A percentile compares a stretch with the other conserved stretches of the same genome.
Conservation (phyloP, 2,329 filamentous ascomycete species). For the Ophiostoma sp. region DNA sequence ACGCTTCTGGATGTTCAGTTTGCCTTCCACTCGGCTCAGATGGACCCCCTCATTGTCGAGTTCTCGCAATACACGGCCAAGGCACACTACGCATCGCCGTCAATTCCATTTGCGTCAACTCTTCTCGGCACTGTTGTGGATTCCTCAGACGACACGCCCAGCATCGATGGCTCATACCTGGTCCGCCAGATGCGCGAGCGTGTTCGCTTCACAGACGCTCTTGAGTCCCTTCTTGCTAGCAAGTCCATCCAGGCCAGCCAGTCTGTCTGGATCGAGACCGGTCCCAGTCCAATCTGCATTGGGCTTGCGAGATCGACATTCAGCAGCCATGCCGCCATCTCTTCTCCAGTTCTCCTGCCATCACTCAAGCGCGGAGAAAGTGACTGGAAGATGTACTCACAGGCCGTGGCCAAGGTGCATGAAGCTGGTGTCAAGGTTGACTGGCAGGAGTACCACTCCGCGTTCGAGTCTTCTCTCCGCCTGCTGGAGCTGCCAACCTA, state of each 20-base stretch:
- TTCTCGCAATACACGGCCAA: slow-evolving; percentile 47
- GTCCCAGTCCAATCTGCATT: slow-evolving; percentile 64
- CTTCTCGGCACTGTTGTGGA: slow-evolving; percentile 55
- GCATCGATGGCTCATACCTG: slow-evolving; percentile 57
- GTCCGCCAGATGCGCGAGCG: slow-evolving; percentile 60
- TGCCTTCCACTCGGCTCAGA: slow-evolving; percentile 51
- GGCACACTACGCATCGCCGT: slow-evolving; percentile 20
- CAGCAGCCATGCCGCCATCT: slow-evolving; percentile 31
- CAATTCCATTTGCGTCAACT: slow-evolving; percentile 62
- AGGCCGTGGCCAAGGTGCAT: slow-evolving; percentile 55
- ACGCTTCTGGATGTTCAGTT: slow-evolving; percentile 47
- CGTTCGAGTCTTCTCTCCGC: slow-evolving; percentile 38
- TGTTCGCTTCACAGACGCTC: slow-evolving; percentile 62
- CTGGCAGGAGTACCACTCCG: slow-evolving; percentile 65
- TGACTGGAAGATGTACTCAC: slow-evolving; percentile 58
- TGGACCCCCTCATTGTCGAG: slow-evolving; percentile 52
- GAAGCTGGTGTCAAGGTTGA: slow-evolving; percentile 57
- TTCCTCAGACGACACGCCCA: slow-evolving; percentile 41
- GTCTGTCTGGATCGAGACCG: slow-evolving; percentile 67
- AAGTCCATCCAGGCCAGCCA: slow-evolving; percentile 55
- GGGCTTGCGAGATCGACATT: slow-evolving; percentile 63
- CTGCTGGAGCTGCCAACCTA: slow-evolving; percentile 64
- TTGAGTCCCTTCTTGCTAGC: slow-evolving; percentile 53
- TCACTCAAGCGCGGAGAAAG: slow-evolving; percentile 59
- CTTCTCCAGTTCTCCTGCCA: slow-evolving; percentile 48